phyloP scores from a whole-genome alignment of 345 rosid species.

The Aquilaria sinensis region DNA sequence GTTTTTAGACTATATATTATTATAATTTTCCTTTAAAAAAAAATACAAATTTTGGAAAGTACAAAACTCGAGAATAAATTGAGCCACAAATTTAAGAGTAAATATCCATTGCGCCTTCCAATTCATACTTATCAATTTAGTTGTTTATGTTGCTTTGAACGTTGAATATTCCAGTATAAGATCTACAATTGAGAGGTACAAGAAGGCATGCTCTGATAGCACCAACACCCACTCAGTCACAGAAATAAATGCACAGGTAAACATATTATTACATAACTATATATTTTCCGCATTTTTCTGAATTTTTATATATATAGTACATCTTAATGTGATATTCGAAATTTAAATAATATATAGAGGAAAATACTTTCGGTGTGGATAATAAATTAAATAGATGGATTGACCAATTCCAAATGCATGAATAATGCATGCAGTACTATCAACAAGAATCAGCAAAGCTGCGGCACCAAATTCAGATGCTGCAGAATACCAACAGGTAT shows the following conservation, averaged over 20 bases:
- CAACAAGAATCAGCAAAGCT: constrained; percentile 97
- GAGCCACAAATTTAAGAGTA: not conserved
- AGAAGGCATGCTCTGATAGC: constrained; percentile 79
- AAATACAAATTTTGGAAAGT: not conserved
- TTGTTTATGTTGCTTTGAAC: not conserved
- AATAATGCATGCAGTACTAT: constrained; percentile 49
- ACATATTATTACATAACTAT: not conserved
- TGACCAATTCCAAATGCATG: not conserved
- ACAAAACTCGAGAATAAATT: not conserved
- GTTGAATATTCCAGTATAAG: constrained; percentile 46
- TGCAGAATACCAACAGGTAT: constrained; percentile 92
- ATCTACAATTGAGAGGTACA: constrained; percentile 87
- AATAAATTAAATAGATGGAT: not conserved
- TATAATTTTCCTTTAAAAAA: not conserved
- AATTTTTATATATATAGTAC: not conserved
- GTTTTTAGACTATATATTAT: not conserved
- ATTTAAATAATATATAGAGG: not conserved
- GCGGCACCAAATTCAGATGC: constrained; percentile 85
- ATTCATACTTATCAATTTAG: not conserved
- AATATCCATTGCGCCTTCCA: too few relatives aligned
- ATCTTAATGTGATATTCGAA: not conserved
- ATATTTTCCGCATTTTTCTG: not conserved
- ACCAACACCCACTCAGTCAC: constrained; percentile 52
- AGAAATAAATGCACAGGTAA: constrained; percentile 97
- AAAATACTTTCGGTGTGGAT: not conserved